phyloP scores from a whole-genome alignment of 345 rosid species.

The Acer campestre region DNA sequence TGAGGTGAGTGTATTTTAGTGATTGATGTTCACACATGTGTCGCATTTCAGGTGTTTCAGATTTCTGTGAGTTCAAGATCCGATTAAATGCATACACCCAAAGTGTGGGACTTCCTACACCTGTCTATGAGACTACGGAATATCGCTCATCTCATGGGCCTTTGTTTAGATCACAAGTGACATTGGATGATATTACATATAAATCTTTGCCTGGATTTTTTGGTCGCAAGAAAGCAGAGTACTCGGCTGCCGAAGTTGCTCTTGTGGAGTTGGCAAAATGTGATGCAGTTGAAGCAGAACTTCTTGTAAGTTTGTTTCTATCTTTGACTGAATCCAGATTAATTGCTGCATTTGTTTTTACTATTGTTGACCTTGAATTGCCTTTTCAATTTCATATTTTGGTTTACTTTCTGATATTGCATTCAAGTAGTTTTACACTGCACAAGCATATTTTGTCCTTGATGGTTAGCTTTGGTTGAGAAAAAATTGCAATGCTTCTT shows the following conservation, averaged over 20 bases:
- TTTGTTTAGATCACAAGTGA: conserved; percentile 66
- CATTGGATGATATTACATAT: conserved; percentile 61
- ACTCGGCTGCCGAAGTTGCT: conserved; percentile 95
- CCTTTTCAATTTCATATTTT: neutral
- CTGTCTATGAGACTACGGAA: conserved; percentile 76
- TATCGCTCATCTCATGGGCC: conserved; percentile 82
- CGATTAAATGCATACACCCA: conserved; percentile 81
- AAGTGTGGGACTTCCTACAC: conserved; percentile 64
- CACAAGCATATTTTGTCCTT: neutral
- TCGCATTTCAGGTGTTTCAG: conserved; percentile 60
- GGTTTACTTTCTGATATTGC: neutral
- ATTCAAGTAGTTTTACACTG: neutral
- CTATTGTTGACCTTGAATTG: neutral
- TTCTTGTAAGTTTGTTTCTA: conserved; percentile 61
- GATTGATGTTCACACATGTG: conserved; percentile 4
- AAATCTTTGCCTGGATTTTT: conserved; percentile 80
- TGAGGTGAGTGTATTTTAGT: neutral
- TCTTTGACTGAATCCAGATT: neutral
- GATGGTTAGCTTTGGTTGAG: neutral
- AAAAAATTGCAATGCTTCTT: too few species aligned
- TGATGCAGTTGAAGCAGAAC: conserved; percentile 52
- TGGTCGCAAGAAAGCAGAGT: conserved; percentile 94
- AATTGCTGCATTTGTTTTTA: neutral
- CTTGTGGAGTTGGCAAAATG: conserved; percentile 66
- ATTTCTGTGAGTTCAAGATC: conserved; percentile 79